Conservation (phyloP, 2,329 filamentous ascomycete species). For the Exophiala spinifera region DNA sequence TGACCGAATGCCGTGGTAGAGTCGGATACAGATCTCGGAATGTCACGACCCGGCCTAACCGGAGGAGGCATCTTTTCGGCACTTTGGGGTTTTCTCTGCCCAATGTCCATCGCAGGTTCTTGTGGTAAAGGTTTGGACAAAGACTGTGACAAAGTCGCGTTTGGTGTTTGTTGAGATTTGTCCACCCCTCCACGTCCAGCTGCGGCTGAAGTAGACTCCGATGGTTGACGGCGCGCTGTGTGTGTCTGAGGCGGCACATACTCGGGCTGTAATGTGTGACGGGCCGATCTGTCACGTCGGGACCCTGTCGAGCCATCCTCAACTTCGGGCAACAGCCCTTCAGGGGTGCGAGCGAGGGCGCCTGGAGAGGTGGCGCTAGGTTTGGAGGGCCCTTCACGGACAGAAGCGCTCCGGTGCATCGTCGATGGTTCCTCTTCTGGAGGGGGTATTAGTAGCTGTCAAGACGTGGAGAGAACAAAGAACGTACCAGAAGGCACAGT, state of each 20-base stretch:
- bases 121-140: constrained; percentile 55
- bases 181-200: constrained; percentile 34
- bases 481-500: constrained; percentile 59
- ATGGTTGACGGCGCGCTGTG: constrained; percentile 67
- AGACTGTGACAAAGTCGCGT: constrained; percentile 30
- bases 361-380: constrained; percentile 12
- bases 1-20: constrained; percentile 52
- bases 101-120: constrained; percentile 48
- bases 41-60: constrained; percentile 48
- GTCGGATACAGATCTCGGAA: constrained; percentile 56
- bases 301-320: constrained; percentile 61
- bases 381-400: constrained; percentile 60
- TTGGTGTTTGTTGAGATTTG: constrained; percentile 40
- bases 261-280: constrained; percentile 93
- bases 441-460: constrained; percentile 1
- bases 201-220: constrained; percentile 30
- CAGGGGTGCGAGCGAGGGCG: constrained; percentile 43
- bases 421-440: constrained; percentile 56
- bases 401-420: constrained; percentile 83
- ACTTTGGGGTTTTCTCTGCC: constrained; percentile 19
- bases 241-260: constrained; percentile 90
- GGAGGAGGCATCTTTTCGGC: constrained; percentile 46
- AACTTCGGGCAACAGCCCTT: constrained; percentile 41
- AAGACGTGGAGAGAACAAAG: constrained; percentile 1
- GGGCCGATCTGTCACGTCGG: constrained; percentile 74